Evolutionary conservation across 2,329 filamentous ascomycete genomes (phyloP).

Genomic region (Trichoderma lentiforme): DNA sequence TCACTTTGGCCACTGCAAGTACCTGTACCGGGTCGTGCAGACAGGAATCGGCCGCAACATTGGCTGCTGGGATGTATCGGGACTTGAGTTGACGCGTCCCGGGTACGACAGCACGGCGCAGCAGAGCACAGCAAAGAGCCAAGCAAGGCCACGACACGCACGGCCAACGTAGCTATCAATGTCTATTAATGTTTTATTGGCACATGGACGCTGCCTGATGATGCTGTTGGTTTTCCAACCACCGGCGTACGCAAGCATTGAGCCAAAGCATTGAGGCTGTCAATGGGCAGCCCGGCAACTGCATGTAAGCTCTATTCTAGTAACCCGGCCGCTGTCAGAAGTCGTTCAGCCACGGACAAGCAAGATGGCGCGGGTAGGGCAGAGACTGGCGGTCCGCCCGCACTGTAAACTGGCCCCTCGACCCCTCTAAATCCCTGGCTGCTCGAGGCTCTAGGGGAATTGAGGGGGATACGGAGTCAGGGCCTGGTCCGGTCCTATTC

Average conservation of each 20-base stretch:
- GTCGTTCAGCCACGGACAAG: background rate
- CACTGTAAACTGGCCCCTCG: constrained; percentile 7
- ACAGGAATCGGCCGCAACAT: background rate
- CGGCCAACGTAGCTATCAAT: background rate
- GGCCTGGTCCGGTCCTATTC: constrained; percentile 3
- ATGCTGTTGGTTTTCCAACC: background rate
- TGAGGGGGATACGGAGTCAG: background rate
- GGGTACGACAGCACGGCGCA: background rate
- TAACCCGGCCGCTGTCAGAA: background rate
- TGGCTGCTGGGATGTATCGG: background rate
- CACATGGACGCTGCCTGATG: background rate
- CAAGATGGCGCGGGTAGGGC: constrained; percentile 5
- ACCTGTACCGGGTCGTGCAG: background rate
- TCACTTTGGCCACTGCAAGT: background rate
- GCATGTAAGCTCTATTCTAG: background rate
- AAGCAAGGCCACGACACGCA: background rate
- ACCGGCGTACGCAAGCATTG: background rate
- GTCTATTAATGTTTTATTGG: background rate
- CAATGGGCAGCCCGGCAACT: background rate
- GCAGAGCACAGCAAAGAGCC: background rate
- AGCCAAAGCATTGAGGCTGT: background rate
- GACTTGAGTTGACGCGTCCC: background rate
- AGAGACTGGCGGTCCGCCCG: background rate
- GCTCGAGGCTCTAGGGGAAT: background rate
- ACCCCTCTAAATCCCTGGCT: background rate